Conservation (phyloP, 2,329 filamentous ascomycete genomes). For the Periconia sp. region DNA sequence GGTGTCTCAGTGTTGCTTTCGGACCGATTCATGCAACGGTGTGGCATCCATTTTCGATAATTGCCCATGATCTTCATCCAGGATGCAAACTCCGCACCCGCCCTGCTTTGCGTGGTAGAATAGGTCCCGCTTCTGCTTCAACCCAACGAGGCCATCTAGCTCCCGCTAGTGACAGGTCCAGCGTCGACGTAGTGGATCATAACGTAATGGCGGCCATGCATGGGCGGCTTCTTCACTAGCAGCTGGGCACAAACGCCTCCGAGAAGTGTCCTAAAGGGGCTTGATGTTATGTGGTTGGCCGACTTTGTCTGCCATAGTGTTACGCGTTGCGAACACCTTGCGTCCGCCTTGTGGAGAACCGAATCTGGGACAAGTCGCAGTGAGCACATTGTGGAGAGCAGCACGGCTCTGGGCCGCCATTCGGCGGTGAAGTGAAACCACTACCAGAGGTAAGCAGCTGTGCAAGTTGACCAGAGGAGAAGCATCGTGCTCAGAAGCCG, state of each 20-base stretch:
- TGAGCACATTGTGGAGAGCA: neutral
- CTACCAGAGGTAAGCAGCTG: neutral
- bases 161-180: neutral
- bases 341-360: neutral
- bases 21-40: neutral
- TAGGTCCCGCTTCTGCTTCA: neutral
- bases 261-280: neutral
- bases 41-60: neutral
- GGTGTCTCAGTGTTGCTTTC: neutral
- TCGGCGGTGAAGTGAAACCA: neutral
- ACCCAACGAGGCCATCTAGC: neutral
- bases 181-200: neutral
- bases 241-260: neutral
- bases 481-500: neutral
- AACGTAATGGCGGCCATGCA: neutral
- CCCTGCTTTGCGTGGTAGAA: neutral
- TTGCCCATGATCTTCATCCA: neutral
- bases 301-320: neutral
- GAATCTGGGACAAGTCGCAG: neutral
- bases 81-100: neutral
- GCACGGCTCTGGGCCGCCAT: neutral
- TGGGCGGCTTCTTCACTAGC: neutral
- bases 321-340: neutral
- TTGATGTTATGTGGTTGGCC: neutral
- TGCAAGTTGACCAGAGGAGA: neutral